These are phyloP conservation scores for Malassezia globosa DNA, from an alignment of 1,284 basidiomycete species.

Conservation along the genomic window DNA sequence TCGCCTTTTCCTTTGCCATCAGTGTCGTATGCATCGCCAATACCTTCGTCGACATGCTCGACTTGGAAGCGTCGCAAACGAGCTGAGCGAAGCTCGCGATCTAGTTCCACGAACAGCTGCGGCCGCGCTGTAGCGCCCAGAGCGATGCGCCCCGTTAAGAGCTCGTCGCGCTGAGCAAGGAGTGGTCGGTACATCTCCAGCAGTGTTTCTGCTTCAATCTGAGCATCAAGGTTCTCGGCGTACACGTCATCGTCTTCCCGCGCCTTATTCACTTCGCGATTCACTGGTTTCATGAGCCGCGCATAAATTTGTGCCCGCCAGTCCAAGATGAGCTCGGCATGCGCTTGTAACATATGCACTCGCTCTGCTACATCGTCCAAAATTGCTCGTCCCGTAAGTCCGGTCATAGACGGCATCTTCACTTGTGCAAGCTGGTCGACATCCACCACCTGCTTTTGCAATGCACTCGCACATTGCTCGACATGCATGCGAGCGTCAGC, in stretches of 20 bases:
- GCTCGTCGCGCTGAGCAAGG: conserved; percentile 33
- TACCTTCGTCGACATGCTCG: conserved; percentile 17
- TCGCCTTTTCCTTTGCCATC: too few relatives aligned
- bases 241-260: conserved; percentile 42
- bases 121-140: conserved; percentile 31
- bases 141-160: conserved; percentile 29
- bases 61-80: conserved; percentile 16
- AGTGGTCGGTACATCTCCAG: conserved; percentile 42
- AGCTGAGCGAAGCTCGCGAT: conserved; percentile 18
- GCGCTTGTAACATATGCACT: conserved; percentile 19
- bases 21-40: too few relatives aligned
- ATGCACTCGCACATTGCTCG: conserved; percentile 11
- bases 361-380: conserved; percentile 4
- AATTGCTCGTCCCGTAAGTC: conserved; percentile 1
- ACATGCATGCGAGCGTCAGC: conserved; percentile 25
- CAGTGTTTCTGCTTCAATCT: conserved; percentile 38
- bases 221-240: conserved; percentile 39
- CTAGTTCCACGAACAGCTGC: conserved; percentile 27
- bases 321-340: conserved; percentile 24
- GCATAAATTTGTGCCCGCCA: conserved; percentile 30
- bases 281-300: conserved; percentile 29
- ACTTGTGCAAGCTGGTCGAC: conserved; percentile 1
- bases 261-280: conserved; percentile 35
- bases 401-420: not conserved
- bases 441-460: not conserved